phyloP scores from a whole-genome alignment of 2,329 filamentous ascomycete genomes.

The Talaromyces albobiverticillius region DNA sequence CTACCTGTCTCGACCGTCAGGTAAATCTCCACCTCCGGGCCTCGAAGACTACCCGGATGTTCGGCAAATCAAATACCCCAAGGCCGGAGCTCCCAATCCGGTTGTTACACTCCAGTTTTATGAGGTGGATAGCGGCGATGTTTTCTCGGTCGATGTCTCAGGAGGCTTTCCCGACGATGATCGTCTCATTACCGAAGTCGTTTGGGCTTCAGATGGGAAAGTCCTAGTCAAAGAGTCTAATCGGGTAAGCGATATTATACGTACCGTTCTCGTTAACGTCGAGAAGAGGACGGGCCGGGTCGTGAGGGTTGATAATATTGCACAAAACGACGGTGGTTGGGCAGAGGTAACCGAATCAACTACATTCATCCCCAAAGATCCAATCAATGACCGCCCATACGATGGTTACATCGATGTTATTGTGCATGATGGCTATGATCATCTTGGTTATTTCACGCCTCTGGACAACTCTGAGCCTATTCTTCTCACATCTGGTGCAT shows the following conservation, averaged over 20 bases:
- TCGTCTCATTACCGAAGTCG: conserved; percentile 85
- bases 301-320: conserved; percentile 75
- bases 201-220: conserved; percentile 80
- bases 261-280: conserved; percentile 82
- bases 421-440: conserved; percentile 81
- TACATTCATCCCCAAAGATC: conserved; percentile 79
- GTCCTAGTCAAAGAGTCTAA: conserved; percentile 91
- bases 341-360: conserved; percentile 90
- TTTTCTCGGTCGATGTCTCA: conserved; percentile 74
- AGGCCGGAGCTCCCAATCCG: conserved; percentile 90
- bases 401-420: conserved; percentile 94
- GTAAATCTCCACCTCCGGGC: conserved; percentile 62
- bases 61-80: conserved; percentile 92
- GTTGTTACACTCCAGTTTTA: conserved; percentile 86
- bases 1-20: conserved; percentile 83
- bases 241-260: conserved; percentile 86
- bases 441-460: conserved; percentile 89
- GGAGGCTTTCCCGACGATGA: conserved; percentile 77
- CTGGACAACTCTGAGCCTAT: conserved; percentile 77
- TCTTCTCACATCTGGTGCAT: conserved; percentile 81
- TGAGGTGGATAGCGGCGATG: conserved; percentile 71
- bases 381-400: conserved; percentile 67
- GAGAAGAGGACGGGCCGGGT: conserved; percentile 69
- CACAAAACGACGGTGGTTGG: conserved; percentile 90
- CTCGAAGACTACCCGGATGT: conserved; percentile 90